Base-by-base conservation (phyloP, 2,329 filamentous ascomycete species). In the Fusarium ambrosium region DNA sequence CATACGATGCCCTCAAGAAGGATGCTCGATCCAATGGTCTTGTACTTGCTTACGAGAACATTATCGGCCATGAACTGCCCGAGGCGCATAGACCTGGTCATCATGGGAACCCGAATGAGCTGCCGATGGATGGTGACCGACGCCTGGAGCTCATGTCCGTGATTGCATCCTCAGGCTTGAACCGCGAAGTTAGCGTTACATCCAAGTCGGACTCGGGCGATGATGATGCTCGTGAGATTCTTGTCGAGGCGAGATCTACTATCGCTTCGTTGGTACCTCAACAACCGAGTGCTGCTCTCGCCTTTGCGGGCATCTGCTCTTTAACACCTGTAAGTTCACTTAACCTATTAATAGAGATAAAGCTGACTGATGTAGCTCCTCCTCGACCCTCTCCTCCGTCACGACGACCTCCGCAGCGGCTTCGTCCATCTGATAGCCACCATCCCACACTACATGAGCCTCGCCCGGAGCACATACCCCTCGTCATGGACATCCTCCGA, bases 261-360 rank as follows among this genome's bases (percentile, higher is more conserved):
- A 77, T 84, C n/a, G 77, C 78, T 58, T 69, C 66, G 16, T 43
- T 80, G 13, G 65, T 80, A 53, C 64, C 75, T 5, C 71, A 73
- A 1, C 80, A 82, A 51, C 76, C 79, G 6, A 78, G 79, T 5
- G 75, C 81, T 8, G 78, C 79, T 10, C 69, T 84, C 5, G 81
- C 82, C 27, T 84, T 82, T 82, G 77, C 81, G 5, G 82, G 82
- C 14, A 75, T 84, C 32, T 83, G 81, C 69, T 82, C 80, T 22
- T 66, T 84, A 64, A 84, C 82, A 29, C 82, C 82, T 62, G 82
- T 84, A 78, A 36, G 79, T 66, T n/a, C 32, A 24, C 48, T 29
- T 4, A 11, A 4, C 18, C 27, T 55, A 24, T n/a, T 16, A 20
- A 39, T 24, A 22, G 59, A 62, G 27, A 66, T 22, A 18, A 20